Conservation (phyloP, 257 asterid species). For the Solanum habrochaites region DNA sequence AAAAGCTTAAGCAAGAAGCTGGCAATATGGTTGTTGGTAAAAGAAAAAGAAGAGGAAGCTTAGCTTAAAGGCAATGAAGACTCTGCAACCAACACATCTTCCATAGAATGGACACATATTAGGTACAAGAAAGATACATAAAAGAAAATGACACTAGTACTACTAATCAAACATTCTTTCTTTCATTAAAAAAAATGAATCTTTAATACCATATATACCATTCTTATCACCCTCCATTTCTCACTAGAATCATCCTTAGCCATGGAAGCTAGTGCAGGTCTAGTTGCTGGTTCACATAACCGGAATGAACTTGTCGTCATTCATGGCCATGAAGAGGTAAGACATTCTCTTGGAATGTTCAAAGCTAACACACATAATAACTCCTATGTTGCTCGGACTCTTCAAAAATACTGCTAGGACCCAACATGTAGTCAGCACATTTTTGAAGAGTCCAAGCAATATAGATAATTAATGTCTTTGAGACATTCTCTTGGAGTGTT, state of each 20-base stretch:
- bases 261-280: slow-evolving; percentile 94
- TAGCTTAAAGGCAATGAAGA: slow-evolving; percentile 80
- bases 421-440: not conserved
- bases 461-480: not conserved
- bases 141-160: slow-evolving; percentile 24
- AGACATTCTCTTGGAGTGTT: not conserved
- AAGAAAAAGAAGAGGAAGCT: slow-evolving; percentile 32
- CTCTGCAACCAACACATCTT: slow-evolving; percentile 66
- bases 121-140: slow-evolving; percentile 31
- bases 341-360: not conserved
- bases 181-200: slow-evolving; percentile 9
- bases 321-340: slow-evolving; percentile 95
- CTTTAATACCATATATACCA: slow-evolving; percentile 9
- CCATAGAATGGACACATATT: slow-evolving; percentile 23
- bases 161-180: slow-evolving; percentile 25
- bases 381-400: not conserved
- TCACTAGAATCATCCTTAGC: not conserved
- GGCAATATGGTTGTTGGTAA: slow-evolving; percentile 27
- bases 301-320: slow-evolving; percentile 95
- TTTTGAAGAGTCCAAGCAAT: not conserved
- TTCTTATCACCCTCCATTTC: slow-evolving; percentile 2
- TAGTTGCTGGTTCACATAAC: slow-evolving; percentile 94
- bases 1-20: not conserved
- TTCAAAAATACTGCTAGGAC: not conserved
- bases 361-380: not conserved